Conservation (phyloP, 345 rosid genomes). For the Boechera retrofracta region DNA sequence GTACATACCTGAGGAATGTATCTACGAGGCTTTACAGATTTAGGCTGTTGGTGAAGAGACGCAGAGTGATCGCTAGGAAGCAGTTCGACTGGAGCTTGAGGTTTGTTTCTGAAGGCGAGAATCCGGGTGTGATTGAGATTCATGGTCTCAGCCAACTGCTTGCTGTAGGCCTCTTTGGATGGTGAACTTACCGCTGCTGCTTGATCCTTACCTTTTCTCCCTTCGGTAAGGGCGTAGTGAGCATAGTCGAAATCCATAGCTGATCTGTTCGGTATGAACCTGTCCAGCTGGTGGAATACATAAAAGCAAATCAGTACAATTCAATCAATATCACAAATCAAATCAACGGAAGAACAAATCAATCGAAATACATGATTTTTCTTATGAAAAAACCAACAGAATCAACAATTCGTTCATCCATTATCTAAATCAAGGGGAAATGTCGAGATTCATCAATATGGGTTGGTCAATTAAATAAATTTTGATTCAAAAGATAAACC, state of each 20-base stretch:
- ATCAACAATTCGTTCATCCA: no score
- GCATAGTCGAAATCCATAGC: constrained; percentile 82
- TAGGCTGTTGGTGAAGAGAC: constrained; percentile 43
- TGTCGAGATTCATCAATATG: no score
- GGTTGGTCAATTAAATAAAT: no score
- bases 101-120: constrained; percentile 75
- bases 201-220: constrained; percentile 55
- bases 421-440: no score
- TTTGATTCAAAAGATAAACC: background rate
- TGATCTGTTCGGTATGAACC: constrained; percentile 76
- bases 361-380: no score
- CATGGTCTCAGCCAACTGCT: constrained; percentile 65
- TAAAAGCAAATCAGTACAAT: constrained; percentile 8
- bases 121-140: constrained; percentile 69
- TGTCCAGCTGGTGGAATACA: constrained; percentile 54
- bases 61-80: constrained; percentile 25
- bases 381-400: no score
- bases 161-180: constrained; percentile 64
- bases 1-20: constrained; percentile 45
- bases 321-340: background rate
- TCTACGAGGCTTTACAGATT: constrained; percentile 44
- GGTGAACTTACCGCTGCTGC: constrained; percentile 52
- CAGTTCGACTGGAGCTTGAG: constrained; percentile 49
- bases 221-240: constrained; percentile 61
- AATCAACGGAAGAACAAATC: no score